Evolutionary conservation across 2,329 filamentous ascomycete species (phyloP).

Genomic region (Stagonosporopsis chrysanthemi): DNA sequence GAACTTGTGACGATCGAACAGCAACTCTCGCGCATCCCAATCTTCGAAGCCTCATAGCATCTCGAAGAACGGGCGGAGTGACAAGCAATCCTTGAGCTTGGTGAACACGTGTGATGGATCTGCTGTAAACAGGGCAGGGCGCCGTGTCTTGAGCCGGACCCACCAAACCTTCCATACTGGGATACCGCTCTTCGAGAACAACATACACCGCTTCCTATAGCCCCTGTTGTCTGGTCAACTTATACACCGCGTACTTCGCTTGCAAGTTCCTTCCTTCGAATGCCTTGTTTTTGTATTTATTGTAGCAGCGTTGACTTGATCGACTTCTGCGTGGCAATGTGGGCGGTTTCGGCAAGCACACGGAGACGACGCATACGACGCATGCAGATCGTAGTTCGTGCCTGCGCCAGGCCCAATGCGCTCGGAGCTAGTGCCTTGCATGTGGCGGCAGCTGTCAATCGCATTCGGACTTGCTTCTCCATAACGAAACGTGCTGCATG

Average conservation of each 20-base stretch:
- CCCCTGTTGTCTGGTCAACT: constrained; percentile 18
- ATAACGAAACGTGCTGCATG: constrained; percentile 12
- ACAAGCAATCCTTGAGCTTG: constrained; percentile 8
- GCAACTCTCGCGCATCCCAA: constrained; percentile 14
- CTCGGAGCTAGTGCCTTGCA: constrained; percentile 5
- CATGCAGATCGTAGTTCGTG: constrained; percentile 15
- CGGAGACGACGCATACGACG: constrained; percentile 3
- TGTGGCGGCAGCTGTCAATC: constrained; percentile 14
- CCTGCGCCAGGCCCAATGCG: constrained; percentile 11
- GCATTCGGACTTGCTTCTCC: constrained; percentile 9
- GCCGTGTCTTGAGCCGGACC: constrained; percentile 10
- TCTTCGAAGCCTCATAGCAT: constrained; percentile 7
- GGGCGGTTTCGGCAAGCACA: background rate
- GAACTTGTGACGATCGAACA: background rate
- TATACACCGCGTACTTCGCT: background rate
- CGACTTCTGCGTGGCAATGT: background rate
- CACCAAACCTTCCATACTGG: constrained; percentile 13
- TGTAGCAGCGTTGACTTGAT: constrained; percentile 6
- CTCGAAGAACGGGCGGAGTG: constrained; percentile 7
- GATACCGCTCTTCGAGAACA: constrained; percentile 20
- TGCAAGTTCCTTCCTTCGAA: constrained; percentile 4
- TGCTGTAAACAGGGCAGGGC: constrained; percentile 3
- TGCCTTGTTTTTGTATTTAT: background rate
- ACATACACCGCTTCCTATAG: constrained; percentile 17
- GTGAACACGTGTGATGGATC: constrained; percentile 16